A percentile compares a stretch with the other conserved stretches of the same genome.
phyloP scores from a whole-genome alignment of 169 alveolate species.

The Cryptosporidium bovis region DNA sequence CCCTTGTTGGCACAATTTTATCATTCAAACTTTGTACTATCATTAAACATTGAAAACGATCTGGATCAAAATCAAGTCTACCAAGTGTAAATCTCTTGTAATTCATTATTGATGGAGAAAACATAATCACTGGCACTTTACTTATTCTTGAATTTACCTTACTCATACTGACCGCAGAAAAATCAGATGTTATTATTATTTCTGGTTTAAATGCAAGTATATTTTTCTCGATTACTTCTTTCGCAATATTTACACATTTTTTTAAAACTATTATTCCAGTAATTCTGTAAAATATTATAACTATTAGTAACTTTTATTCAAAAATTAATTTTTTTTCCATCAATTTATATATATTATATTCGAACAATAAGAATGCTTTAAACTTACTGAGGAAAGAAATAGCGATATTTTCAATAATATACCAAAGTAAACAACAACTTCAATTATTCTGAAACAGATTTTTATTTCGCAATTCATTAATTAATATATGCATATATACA shows the following conservation, averaged over 20 bases:
- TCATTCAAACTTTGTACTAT: slow-evolving; percentile 66
- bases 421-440: slow-evolving; percentile 24
- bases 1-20: slow-evolving; percentile 70
- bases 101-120: slow-evolving; percentile 58
- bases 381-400: slow-evolving; percentile 40
- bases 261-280: slow-evolving; percentile 54
- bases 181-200: slow-evolving; percentile 51
- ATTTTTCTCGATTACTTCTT: slow-evolving; percentile 55
- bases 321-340: not conserved
- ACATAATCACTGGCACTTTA: slow-evolving; percentile 56
- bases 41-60: slow-evolving; percentile 46
- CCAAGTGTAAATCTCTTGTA: slow-evolving; percentile 42
- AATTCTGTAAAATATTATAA: slow-evolving; percentile 60
- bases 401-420: slow-evolving; percentile 29
- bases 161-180: slow-evolving; percentile 57
- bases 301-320: slow-evolving; percentile 8
- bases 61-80: slow-evolving; percentile 43
- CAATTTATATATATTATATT: not conserved
- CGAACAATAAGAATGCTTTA: not conserved
- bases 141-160: slow-evolving; percentile 59
- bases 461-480: not conserved
- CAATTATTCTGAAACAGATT: slow-evolving; percentile 16
- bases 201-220: slow-evolving; percentile 66
- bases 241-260: slow-evolving; percentile 30
- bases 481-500: not conserved